Evolutionary conservation across 495 filamentous ascomycete species (phyloP).

Genomic region (Cercophora newfieldiana): DNA sequence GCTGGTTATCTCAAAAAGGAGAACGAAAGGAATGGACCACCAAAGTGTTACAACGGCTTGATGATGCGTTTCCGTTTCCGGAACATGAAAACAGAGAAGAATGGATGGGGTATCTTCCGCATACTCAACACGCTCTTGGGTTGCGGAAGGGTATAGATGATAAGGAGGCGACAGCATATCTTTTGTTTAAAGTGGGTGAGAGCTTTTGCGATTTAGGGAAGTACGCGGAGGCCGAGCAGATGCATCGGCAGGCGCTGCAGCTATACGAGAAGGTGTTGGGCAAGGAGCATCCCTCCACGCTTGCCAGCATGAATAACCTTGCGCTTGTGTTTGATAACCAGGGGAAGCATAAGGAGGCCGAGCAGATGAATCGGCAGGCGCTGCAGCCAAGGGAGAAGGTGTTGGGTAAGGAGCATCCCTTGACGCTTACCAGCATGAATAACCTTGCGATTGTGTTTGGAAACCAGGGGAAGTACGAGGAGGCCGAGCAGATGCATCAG

Average conservation of each 20-base stretch:
- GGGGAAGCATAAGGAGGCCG: slow-evolving; percentile 23
- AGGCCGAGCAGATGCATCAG: slow-evolving; percentile 19
- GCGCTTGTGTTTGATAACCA: slow-evolving; percentile 5
- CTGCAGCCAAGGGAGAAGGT: slow-evolving; percentile 14
- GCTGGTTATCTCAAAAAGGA: slow-evolving; percentile 40
- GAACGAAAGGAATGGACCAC: slow-evolving; percentile 31
- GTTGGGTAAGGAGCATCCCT: slow-evolving; percentile 19
- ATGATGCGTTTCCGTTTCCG: slow-evolving; percentile 35
- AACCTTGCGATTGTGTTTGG: slow-evolving; percentile 14
- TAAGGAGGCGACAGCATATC: background rate
- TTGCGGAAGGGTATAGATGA: slow-evolving; percentile 8
- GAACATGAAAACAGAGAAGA: slow-evolving; percentile 32
- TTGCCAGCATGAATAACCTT: slow-evolving; percentile 21
- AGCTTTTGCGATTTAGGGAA: slow-evolving; percentile 17
- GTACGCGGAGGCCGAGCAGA: slow-evolving; percentile 22
- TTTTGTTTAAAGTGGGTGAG: slow-evolving; percentile 18
- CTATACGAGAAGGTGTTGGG: slow-evolving; percentile 15
- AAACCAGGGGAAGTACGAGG: slow-evolving; percentile 13
- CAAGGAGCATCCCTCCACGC: slow-evolving; percentile 11
- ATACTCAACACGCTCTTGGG: slow-evolving; percentile 35
- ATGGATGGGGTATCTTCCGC: slow-evolving; percentile 41
- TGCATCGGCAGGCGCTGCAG: slow-evolving; percentile 18
- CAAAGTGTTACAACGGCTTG: slow-evolving; percentile 30
- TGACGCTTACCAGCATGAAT: slow-evolving; percentile 23
- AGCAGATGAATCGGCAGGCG: slow-evolving; percentile 20